These are phyloP conservation scores for Mrakia frigida DNA, from an alignment of 768 basidiomycete genomes.

Conservation along the genomic window DNA sequence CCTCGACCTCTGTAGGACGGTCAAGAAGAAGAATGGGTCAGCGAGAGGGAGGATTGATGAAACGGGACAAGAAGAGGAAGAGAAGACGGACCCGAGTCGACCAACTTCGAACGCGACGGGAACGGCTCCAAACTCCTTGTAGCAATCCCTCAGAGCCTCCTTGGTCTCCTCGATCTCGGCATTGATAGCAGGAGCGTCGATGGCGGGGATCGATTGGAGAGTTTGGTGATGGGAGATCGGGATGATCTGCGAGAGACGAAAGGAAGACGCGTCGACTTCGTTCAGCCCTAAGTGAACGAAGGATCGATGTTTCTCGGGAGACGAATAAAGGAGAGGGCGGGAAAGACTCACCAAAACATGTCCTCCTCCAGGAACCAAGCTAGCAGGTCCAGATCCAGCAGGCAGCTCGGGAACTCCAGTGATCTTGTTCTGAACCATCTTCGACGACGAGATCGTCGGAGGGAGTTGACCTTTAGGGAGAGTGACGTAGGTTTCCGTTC, in stretches of 20 bases:
- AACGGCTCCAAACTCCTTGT: conserved; percentile 60
- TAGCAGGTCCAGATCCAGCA: not conserved
- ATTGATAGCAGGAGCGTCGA: conserved; percentile 66
- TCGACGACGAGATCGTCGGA: conserved; percentile 51
- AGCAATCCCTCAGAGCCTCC: conserved; percentile 64
- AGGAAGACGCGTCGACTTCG: not conserved
- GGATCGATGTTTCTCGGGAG: not conserved
- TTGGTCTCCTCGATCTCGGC: conserved; percentile 82
- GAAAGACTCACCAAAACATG: conserved; percentile 79
- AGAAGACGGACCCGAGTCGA: conserved; percentile 52
- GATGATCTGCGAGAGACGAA: conserved; percentile 47
- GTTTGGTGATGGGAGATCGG: conserved; percentile 78
- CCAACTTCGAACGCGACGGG: conserved; percentile 85
- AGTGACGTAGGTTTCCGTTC: conserved; percentile 86
- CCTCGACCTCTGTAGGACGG: conserved; percentile 55
- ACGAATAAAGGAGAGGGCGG: not conserved
- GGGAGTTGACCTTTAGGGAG: conserved; percentile 94
- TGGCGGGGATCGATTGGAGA: conserved; percentile 69
- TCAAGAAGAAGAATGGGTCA: not conserved
- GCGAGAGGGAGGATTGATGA: no score
- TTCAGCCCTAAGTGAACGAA: not conserved
- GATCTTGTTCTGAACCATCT: conserved; percentile 25
- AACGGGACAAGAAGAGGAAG: not conserved
- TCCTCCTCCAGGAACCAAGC: conserved; percentile 80
- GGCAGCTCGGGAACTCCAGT: conserved; percentile 25